Evolutionary conservation across 768 basidiomycete species (phyloP).

Genomic region (Lyophyllum semitale): DNA sequence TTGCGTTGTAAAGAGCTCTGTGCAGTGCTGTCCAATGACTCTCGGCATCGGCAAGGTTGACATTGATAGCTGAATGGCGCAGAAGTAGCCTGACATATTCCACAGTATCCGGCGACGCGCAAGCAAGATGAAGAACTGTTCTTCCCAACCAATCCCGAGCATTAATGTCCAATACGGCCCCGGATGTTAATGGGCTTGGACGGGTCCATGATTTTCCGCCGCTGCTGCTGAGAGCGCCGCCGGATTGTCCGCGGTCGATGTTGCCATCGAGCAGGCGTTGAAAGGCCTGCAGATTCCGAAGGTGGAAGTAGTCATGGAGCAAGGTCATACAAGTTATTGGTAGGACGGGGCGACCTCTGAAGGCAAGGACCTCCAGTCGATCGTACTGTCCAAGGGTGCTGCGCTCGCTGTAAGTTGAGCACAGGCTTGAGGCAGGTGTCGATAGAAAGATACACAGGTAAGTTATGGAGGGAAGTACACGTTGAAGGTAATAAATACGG

Average conservation of each 20-base stretch:
- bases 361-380: constrained; percentile 29
- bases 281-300: constrained; percentile 75
- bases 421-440: constrained; percentile 17
- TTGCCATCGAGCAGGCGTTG: constrained; percentile 67
- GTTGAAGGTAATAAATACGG: not conserved
- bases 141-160: constrained; percentile 70
- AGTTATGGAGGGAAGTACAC: constrained; percentile 7
- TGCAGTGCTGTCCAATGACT: constrained; percentile 92
- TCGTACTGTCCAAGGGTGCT: constrained; percentile 25
- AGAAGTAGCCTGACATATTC: constrained; percentile 82
- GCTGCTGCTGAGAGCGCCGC: constrained; percentile 42
- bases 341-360: constrained; percentile 39
- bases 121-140: constrained; percentile 83
- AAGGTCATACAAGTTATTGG: constrained; percentile 62
- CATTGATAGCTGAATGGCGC: constrained; percentile 70
- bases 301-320: constrained; percentile 76
- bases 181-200: constrained; percentile 38
- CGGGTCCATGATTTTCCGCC: constrained; percentile 61
- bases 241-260: constrained; percentile 36
- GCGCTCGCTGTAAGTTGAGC: constrained; percentile 21
- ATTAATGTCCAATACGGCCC: constrained; percentile 57
- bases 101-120: constrained; percentile 62
- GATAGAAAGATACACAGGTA: constrained; percentile 5
- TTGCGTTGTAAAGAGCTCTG: constrained; percentile 79
- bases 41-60: constrained; percentile 82